Evolutionary conservation across 2,329 filamentous ascomycete genomes (phyloP).

Genomic region (Stylonectria norvegica): DNA sequence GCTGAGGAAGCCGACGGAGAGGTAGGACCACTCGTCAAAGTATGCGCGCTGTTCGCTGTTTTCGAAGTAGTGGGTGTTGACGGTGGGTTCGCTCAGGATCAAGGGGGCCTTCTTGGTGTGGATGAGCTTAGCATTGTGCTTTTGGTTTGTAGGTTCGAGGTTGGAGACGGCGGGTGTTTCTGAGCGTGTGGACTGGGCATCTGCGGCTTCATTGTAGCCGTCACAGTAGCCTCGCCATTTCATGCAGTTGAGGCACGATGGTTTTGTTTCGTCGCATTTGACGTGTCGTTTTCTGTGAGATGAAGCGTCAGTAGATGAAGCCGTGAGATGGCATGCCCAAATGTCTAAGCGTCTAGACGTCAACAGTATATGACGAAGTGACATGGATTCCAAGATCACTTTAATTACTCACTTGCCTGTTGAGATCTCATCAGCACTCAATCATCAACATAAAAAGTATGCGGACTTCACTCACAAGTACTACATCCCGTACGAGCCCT

Average conservation of each 20-base stretch:
- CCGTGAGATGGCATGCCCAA: too few relatives aligned
- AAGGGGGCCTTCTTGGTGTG: constrained; percentile 30
- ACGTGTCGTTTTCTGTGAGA: constrained; percentile 37
- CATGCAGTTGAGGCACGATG: constrained; percentile 40
- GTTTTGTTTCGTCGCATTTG: constrained; percentile 42
- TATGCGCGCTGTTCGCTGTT: constrained; percentile 34
- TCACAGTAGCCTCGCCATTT: constrained; percentile 41
- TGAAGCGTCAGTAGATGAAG: constrained; percentile 11
- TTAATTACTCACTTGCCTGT: constrained; percentile 36
- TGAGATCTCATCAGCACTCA: constrained; percentile 4
- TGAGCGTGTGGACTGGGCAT: constrained; percentile 6
- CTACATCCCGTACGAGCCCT: constrained; percentile 37
- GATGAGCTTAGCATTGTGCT: constrained; percentile 26
- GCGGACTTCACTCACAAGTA: constrained; percentile 32
- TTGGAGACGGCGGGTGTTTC: constrained; percentile 7
- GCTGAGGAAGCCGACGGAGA: constrained; percentile 35
- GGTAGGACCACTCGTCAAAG: constrained; percentile 37
- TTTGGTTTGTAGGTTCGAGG: constrained; percentile 13
- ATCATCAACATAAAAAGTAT: constrained; percentile 1
- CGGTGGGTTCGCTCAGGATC: constrained; percentile 31
- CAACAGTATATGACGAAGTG: too few relatives aligned
- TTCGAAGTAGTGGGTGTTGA: constrained; percentile 35
- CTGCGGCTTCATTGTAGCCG: constrained; percentile 27
- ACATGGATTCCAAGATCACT: too few relatives aligned
- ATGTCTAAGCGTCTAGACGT: too few relatives aligned